A percentile compares a stretch with the other conserved stretches of the same genome.
Conservation (phyloP, 192 early-diverging fungal species). For the Phycomyces blakesleeanus region DNA sequence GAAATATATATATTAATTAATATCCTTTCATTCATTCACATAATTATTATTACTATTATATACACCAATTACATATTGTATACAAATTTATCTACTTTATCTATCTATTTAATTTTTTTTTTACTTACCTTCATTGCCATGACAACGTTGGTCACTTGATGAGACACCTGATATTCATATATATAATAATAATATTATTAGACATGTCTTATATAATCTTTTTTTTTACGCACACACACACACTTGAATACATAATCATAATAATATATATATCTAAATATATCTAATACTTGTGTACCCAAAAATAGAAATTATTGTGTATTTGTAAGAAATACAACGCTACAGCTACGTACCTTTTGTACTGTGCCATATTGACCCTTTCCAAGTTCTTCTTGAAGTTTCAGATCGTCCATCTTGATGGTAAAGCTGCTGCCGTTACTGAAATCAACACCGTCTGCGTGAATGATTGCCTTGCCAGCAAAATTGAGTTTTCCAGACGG, state of each 20-base stretch:
- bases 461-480: conserved; percentile 86
- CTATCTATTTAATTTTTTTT: not conserved
- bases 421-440: conserved; percentile 81
- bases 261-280: too few species aligned
- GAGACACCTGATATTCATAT: conserved; percentile 52
- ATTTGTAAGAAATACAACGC: not conserved
- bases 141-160: conserved; percentile 76
- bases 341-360: conserved; percentile 77
- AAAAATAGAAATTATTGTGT: too few species aligned
- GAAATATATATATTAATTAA: not conserved
- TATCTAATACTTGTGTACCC: too few species aligned
- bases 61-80: too few species aligned
- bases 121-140: conserved; percentile 78
- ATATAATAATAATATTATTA: not conserved
- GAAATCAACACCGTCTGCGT: conserved; percentile 90
- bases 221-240: too few species aligned
- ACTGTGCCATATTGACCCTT: conserved; percentile 94
- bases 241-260: too few species aligned
- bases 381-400: conserved; percentile 74
- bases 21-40: too few species aligned
- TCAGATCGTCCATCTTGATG: conserved; percentile 84
- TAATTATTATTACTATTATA: too few species aligned
- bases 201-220: not conserved
- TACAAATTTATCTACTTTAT: too few species aligned
- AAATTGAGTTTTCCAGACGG: conserved; percentile 87